These are phyloP conservation scores for Somion occarium DNA, from an alignment of 1,284 basidiomycete genomes.

Conservation along the genomic window DNA sequence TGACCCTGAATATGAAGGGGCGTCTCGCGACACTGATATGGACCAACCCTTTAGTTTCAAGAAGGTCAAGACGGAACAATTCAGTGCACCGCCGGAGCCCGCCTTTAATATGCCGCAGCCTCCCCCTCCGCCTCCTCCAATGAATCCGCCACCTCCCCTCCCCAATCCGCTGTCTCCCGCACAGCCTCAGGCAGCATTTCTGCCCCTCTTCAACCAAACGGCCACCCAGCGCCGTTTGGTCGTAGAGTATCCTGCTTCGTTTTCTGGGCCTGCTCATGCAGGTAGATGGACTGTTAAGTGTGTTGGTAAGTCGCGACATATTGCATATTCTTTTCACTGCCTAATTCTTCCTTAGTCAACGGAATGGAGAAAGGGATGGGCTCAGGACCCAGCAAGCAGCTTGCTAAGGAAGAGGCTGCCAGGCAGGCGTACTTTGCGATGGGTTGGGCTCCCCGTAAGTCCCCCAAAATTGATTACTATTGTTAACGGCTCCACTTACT, in stretches of 20 bases:
- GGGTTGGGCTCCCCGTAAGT: constrained; percentile 53
- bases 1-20: constrained; percentile 32
- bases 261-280: constrained; percentile 59
- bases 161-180: constrained; percentile 55
- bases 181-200: constrained; percentile 52
- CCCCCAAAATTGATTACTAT: background rate
- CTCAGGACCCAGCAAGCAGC: constrained; percentile 57
- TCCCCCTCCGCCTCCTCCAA: constrained; percentile 25
- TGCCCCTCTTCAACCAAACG: constrained; percentile 69
- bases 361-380: constrained; percentile 63
- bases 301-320: constrained; percentile 25
- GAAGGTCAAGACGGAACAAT: constrained; percentile 23
- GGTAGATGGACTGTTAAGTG: constrained; percentile 63
- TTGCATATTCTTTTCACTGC: background rate
- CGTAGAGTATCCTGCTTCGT: constrained; percentile 54
- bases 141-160: constrained; percentile 26
- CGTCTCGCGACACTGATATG: constrained; percentile 17
- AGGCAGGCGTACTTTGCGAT: constrained; percentile 62
- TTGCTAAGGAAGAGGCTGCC: constrained; percentile 72
- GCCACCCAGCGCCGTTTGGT: constrained; percentile 57
- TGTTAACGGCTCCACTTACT: background rate
- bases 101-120: constrained; percentile 9
- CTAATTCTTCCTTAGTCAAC: constrained; percentile 44
- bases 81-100: constrained; percentile 11
- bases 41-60: constrained; percentile 21